These are phyloP conservation scores for Pythium guiyangense DNA, from an alignment of 352 stramenopile genomes.

Conservation along the genomic window DNA sequence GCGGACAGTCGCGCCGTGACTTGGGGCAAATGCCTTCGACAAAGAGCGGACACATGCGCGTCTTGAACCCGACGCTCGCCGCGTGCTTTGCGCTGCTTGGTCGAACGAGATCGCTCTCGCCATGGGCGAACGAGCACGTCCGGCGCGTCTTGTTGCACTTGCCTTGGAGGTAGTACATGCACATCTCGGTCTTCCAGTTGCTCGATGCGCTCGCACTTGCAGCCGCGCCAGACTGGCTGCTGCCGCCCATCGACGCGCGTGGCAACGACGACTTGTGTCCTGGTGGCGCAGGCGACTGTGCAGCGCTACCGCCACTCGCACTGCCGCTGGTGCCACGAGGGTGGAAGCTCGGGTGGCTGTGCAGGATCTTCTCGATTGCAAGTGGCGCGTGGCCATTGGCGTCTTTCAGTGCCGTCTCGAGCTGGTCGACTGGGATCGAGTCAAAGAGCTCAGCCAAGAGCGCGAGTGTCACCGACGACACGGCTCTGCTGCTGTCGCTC, in stretches of 20 bases:
- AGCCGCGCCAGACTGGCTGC: slow-evolving; percentile 12
- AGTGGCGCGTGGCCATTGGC: slow-evolving; percentile 44
- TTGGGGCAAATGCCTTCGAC: slow-evolving; percentile 70
- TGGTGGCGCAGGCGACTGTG: not conserved
- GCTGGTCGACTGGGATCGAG: slow-evolving; percentile 52
- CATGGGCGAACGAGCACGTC: slow-evolving; percentile 85
- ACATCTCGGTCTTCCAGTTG: slow-evolving; percentile 89
- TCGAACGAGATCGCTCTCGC: slow-evolving; percentile 72
- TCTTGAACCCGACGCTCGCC: slow-evolving; percentile 46
- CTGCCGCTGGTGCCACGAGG: slow-evolving; percentile 15
- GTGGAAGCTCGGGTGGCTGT: slow-evolving; percentile 70
- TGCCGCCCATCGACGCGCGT: slow-evolving; percentile 16
- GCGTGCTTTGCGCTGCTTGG: slow-evolving; percentile 28
- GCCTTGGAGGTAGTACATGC: slow-evolving; percentile 86
- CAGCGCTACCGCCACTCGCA: not conserved
- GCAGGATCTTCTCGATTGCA: slow-evolving; percentile 65
- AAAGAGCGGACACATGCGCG: slow-evolving; percentile 72
- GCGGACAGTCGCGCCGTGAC: slow-evolving; percentile 66
- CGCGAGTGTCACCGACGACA: slow-evolving; percentile 58
- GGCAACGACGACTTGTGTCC: slow-evolving; percentile 19
- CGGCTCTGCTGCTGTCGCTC: slow-evolving; percentile 3
- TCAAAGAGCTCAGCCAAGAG: slow-evolving; percentile 73
- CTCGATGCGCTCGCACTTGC: slow-evolving; percentile 25
- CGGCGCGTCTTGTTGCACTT: slow-evolving; percentile 88
- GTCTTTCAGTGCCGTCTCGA: slow-evolving; percentile 47